phyloP scores from a whole-genome alignment of 495 filamentous ascomycete genomes.

The Lasiosphaeris hirsuta region DNA sequence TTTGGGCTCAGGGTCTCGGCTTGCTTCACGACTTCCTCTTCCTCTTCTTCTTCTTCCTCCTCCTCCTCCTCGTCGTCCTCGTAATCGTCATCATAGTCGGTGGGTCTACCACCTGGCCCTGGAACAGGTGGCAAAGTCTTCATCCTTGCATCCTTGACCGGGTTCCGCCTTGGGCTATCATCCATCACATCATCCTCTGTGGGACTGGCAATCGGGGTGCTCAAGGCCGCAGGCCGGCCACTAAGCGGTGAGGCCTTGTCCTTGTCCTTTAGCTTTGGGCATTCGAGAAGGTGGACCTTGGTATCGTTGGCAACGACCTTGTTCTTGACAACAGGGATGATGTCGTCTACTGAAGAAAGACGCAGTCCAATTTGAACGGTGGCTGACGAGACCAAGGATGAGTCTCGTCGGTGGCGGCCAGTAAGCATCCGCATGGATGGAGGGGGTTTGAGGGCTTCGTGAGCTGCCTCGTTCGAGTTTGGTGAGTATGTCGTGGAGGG shows the following conservation, averaged over 20 bases:
- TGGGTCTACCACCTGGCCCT: background rate
- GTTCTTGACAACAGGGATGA: slow-evolving; percentile 26
- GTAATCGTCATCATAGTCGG: background rate
- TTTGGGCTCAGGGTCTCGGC: slow-evolving; percentile 35
- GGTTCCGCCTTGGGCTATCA: slow-evolving; percentile 20
- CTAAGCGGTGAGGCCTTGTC: slow-evolving; percentile 17
- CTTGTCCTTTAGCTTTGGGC: slow-evolving; percentile 20
- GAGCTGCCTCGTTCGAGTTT: slow-evolving; percentile 16
- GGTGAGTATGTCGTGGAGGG: slow-evolving; percentile 44
- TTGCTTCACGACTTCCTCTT: slow-evolving; percentile 5
- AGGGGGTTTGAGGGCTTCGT: slow-evolving; percentile 37
- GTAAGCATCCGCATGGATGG: slow-evolving; percentile 36
- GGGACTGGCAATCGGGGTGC: slow-evolving; percentile 9
- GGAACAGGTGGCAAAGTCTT: slow-evolving; percentile 38
- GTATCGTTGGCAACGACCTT: slow-evolving; percentile 20
- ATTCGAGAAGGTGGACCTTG: slow-evolving; percentile 35
- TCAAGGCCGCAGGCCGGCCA: slow-evolving; percentile 31
- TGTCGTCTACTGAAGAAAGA: slow-evolving; percentile 45
- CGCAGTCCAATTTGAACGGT: slow-evolving; percentile 50
- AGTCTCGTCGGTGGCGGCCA: slow-evolving; percentile 40
- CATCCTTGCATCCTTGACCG: slow-evolving; percentile 32
- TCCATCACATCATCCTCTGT: slow-evolving; percentile 1
- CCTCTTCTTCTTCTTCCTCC: slow-evolving; percentile 10
- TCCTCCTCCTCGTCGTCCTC: background rate
- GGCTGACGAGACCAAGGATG: slow-evolving; percentile 43